Evolutionary conservation across 2,329 filamentous ascomycete genomes (phyloP).

Genomic region (Ophiocordyceps camponoti-leonardi): DNA sequence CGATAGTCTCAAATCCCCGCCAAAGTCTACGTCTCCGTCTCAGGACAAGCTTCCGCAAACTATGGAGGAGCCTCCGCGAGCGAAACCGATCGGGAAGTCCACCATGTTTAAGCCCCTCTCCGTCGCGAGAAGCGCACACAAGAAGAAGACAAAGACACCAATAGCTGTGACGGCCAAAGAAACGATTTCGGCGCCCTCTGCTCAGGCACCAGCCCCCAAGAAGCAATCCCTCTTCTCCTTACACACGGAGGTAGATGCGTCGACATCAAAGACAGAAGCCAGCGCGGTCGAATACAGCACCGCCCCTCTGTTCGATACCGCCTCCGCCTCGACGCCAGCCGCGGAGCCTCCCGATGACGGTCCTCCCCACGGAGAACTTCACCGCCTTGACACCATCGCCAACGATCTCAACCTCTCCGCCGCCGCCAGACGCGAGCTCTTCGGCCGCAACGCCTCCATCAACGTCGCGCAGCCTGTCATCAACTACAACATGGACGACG

Average conservation of each 20-base stretch:
- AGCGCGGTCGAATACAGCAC: slow-evolving; percentile 19
- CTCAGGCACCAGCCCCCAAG: slow-evolving; percentile 19
- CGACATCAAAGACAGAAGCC: slow-evolving; percentile 7
- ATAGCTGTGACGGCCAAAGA: slow-evolving; percentile 3
- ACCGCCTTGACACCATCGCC: slow-evolving; percentile 55
- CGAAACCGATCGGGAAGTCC: slow-evolving; percentile 59
- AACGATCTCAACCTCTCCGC: slow-evolving; percentile 64
- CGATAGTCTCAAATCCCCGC: slow-evolving; percentile 24
- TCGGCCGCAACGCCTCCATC: slow-evolving; percentile 46
- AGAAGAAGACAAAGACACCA: slow-evolving; percentile 36
- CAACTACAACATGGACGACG: slow-evolving; percentile 76
- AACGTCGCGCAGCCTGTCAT: slow-evolving; percentile 41
- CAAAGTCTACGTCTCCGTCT: slow-evolving; percentile 7
- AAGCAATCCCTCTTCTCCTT: slow-evolving; percentile 57
- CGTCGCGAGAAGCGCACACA: slow-evolving; percentile 56
- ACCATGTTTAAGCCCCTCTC: slow-evolving; percentile 83
- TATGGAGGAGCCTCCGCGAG: slow-evolving; percentile 37
- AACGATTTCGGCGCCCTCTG: slow-evolving; percentile 1
- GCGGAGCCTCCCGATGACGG: slow-evolving; percentile 11
- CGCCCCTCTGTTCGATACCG: slow-evolving; percentile 31
- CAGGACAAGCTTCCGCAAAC: no score
- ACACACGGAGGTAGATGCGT: slow-evolving; percentile 19
- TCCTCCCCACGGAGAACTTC: background rate
- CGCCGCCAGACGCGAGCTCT: slow-evolving; percentile 64
- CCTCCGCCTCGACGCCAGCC: background rate